Conservation (phyloP, 441 rosid genomes). For the Brassica balearica region DNA sequence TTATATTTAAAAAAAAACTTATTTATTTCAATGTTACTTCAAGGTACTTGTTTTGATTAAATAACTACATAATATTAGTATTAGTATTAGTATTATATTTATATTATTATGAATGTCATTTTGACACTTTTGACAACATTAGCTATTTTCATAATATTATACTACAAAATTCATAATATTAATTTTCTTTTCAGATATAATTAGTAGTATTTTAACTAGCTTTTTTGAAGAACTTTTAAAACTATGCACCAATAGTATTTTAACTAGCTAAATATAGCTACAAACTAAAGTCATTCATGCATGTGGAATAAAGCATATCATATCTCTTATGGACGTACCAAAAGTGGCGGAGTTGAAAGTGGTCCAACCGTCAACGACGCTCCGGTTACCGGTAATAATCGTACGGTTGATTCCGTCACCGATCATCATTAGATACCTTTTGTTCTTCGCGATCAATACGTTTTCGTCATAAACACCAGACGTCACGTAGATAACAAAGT, state of each 20-base stretch:
- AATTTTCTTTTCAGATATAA: neutral
- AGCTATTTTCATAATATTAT: too few relatives aligned
- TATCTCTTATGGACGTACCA: conserved; percentile 48
- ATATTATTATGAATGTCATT: too few relatives aligned
- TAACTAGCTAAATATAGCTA: neutral
- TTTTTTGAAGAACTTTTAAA: too few relatives aligned
- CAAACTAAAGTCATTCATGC: neutral
- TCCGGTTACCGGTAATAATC: conserved; percentile 82
- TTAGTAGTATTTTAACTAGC: too few relatives aligned
- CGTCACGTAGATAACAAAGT: conserved; percentile 72
- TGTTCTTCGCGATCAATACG: conserved; percentile 67
- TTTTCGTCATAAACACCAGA: conserved; percentile 87
- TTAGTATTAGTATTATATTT: too few relatives aligned
- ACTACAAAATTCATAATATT: neutral
- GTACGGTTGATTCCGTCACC: conserved; percentile 93
- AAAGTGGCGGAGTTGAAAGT: conserved; percentile 92
- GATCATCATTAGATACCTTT: conserved; percentile 75
- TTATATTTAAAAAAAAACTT: too few relatives aligned
- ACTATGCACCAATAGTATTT: neutral
- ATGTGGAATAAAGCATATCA: conserved; percentile 11
- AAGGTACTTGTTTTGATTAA: too few relatives aligned
- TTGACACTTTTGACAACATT: too few relatives aligned
- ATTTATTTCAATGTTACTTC: too few relatives aligned
- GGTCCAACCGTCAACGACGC: conserved; percentile 85
- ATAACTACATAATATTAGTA: too few relatives aligned